Evolutionary conservation across 768 basidiomycete genomes (phyloP), one percentile per base, ranked within the genome.

Genomic region (Mycena indigotica): DNA sequence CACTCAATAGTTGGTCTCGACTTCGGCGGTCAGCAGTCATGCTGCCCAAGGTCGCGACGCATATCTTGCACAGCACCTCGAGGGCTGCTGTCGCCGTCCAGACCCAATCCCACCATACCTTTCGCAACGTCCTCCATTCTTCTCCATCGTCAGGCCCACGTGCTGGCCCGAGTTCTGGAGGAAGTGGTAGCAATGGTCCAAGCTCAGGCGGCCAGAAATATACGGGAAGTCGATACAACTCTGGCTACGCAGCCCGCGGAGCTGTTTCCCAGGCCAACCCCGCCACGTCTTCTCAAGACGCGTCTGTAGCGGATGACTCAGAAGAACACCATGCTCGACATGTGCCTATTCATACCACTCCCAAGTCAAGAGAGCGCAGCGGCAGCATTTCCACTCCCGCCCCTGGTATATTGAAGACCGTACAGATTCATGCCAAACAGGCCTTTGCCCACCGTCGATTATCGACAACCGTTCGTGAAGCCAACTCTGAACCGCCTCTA

Each of bases 1-100:
- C 6, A 44, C 12, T 19, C 15, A 15, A 15, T 44, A 15, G 5
- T 13, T 15, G 41, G 41, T 44, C 41, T 44, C 41, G 41, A 44
- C 41, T 44, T 44, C 41, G 41, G 41, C 41, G 41, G 41, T 23
- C 12, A 30, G 60, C 63, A 50, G 66, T 64, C 21, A 93, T 93
- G 91, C 76, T 94, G 67, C 91, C 91, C 50, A 91, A 91, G 73
- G 86, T 89, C 74, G 86, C 89, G 28, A 87, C 85, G n/a, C 84
- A 87, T 50, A 77, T 93, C 52, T 74, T 93, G 29, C 84, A 91
- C 59, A 85, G 86, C 62, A 89, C 88, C 0, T 81, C 86, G 15
- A 86, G 91, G 66, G 89, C 87, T 16, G 91, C 86, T 46, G 84
- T 87, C 0, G 83, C 86, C 48, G 86, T 88, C 55, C 89, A 92